Base-by-base conservation (phyloP, 2,329 filamentous ascomycete species). In the Ascochyta lentis region DNA sequence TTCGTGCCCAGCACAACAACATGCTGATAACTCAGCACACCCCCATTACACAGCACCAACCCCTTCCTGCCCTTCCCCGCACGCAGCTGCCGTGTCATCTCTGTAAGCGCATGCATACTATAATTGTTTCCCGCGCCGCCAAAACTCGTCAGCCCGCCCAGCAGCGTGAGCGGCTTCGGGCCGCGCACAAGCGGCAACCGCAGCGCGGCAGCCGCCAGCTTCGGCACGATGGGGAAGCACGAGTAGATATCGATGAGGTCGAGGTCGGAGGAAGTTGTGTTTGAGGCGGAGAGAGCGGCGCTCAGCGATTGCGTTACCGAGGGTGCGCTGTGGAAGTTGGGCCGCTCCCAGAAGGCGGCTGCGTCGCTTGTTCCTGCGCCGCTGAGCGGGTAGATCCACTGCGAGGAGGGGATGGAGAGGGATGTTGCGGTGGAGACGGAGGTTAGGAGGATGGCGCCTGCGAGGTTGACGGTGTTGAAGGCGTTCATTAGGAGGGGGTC, bases 41-140 rank as follows among this genome's bases (percentile, higher is more conserved):
- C 87, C 0, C 87, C 87, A 63, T 89, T 89, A 1, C 86, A 87
- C 13, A 89, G 79, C 4, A 89, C 76, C 0, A 90, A 70, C 2
- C 85, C 87, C 13, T 77, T 82, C 3, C 70, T 76, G 1, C 77
- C 77, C 23, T 75, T 78, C 0, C 78, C 77, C 8, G 68, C 65
- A 9, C 86, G 78, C 3, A 89, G 68, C 51, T 80, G 12, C 77
- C 83, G 77, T 77, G 65, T 66, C 66, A 73, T 70, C 34, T 70
- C 71, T 6, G 72, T 74, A 38, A 77, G 49, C 23, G 74, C 86
- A 74, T 90, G 87, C 81, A 89, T 85, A 0, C 85, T 87, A 56
- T 90, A 90, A 50, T 89, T 89, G 59, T 90, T 90, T 0, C 87
- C 87, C 6, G 88, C 87, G 0, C 87, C 88, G 0, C 88, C 87